Evolutionary conservation across 2,329 filamentous ascomycete species (phyloP).

Genomic region (Sporothrix brunneoviolacea): DNA sequence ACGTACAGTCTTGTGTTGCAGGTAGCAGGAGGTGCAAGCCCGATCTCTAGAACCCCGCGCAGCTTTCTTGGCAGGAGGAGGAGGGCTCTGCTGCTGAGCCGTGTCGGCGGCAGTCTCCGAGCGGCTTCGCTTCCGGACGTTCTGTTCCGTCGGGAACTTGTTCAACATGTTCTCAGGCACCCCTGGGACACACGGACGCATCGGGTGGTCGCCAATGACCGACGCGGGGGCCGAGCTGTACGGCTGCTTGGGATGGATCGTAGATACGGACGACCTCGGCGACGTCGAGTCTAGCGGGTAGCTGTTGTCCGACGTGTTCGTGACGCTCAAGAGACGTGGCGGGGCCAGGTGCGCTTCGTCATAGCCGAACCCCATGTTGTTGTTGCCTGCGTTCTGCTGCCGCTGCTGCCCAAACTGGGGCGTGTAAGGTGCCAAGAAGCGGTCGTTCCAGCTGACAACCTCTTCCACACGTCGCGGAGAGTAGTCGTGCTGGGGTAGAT

Average conservation of each 20-base stretch:
- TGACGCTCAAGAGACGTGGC: neutral
- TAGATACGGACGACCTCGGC: neutral
- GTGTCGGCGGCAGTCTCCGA: neutral
- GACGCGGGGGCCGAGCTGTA: slow-evolving; percentile 1
- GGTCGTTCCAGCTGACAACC: no score
- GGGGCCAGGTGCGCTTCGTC: no score
- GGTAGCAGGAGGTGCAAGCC: no score
- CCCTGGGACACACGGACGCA: neutral
- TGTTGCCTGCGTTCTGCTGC: neutral
- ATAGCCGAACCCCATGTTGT: neutral
- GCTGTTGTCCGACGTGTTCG: slow-evolving; percentile 1
- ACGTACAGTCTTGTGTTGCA: no score
- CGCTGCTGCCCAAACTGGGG: no score
- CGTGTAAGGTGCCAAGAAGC: no score
- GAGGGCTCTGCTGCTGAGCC: no score
- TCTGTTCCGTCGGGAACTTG: neutral
- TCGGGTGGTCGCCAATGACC: neutral
- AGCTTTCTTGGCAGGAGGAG: no score
- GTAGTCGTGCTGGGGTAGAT: no score
- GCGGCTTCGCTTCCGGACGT: neutral
- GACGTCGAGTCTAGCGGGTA: neutral
- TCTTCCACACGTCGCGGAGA: no score
- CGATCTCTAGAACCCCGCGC: no score
- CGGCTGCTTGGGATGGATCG: neutral
- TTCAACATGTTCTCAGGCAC: neutral